These are phyloP conservation scores for Boletus subcaerulescens DNA, from an alignment of 768 basidiomycete species.

Conservation along the genomic window DNA sequence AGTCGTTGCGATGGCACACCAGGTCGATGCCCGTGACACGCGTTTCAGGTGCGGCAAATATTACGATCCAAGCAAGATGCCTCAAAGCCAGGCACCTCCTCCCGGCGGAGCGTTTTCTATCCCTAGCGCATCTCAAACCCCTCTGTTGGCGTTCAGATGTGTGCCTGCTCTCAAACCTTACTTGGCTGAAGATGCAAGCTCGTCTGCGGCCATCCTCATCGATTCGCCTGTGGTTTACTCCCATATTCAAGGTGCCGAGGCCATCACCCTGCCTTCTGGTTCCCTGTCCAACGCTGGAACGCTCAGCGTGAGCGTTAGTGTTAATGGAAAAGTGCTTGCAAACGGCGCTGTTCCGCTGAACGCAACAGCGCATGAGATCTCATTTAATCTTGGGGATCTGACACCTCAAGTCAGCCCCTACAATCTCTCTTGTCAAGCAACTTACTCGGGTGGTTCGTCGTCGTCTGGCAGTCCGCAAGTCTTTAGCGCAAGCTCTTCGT, in stretches of 20 bases:
- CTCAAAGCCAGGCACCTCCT: slow-evolving; percentile 32
- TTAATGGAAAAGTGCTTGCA: slow-evolving; percentile 42
- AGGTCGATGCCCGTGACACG: background rate
- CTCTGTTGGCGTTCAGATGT: slow-evolving; percentile 56
- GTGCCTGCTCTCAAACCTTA: slow-evolving; percentile 57
- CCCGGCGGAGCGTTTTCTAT: slow-evolving; percentile 49
- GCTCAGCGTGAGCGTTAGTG: slow-evolving; percentile 43
- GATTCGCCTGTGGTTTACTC: slow-evolving; percentile 50
- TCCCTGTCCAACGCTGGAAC: slow-evolving; percentile 25
- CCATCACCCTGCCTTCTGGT: slow-evolving; percentile 36
- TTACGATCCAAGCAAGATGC: slow-evolving; percentile 44
- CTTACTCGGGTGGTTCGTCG: slow-evolving; percentile 27
- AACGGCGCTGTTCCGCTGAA: slow-evolving; percentile 51
- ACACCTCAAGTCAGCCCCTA: slow-evolving; percentile 37
- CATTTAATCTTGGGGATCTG: slow-evolving; percentile 45
- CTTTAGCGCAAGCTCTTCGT: slow-evolving; percentile 40
- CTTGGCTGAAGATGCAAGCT: slow-evolving; percentile 47
- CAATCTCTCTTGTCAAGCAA: slow-evolving; percentile 29
- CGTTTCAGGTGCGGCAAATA: slow-evolving; percentile 46
- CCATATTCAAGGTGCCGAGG: slow-evolving; percentile 42
- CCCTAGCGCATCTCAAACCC: slow-evolving; percentile 35
- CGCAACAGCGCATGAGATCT: slow-evolving; percentile 44
- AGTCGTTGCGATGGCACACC: background rate
- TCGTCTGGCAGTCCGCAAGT: slow-evolving; percentile 31
- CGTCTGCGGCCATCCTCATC: slow-evolving; percentile 46